Evolutionary conservation across 805 yeast genomes (phyloP).

Genomic region (Nakazawaea siamensis): DNA sequence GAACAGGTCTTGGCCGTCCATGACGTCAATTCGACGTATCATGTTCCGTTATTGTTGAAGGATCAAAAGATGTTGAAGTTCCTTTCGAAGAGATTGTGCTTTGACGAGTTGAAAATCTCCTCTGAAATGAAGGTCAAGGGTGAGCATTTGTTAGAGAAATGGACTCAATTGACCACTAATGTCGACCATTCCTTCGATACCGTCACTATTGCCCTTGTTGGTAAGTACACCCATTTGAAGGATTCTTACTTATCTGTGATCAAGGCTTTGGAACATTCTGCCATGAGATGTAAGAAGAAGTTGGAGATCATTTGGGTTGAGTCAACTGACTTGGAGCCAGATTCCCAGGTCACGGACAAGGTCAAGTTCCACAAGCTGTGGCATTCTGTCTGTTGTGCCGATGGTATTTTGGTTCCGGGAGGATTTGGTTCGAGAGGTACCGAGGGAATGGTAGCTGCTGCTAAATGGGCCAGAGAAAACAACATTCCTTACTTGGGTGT

Average conservation of each 20-base stretch:
- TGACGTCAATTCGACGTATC: slow-evolving; percentile 95
- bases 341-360: slow-evolving; percentile 53
- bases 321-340: slow-evolving; percentile 80
- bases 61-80: slow-evolving; percentile 80
- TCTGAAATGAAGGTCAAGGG: slow-evolving; percentile 57
- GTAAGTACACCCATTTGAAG: slow-evolving; percentile 92
- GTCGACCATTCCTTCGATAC: slow-evolving; percentile 80
- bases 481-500: slow-evolving; percentile 92
- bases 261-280: slow-evolving; percentile 90
- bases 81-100: slow-evolving; percentile 58
- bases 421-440: slow-evolving; percentile 97
- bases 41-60: slow-evolving; percentile 85
- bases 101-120: slow-evolving; percentile 39
- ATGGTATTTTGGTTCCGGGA: slow-evolving; percentile 96
- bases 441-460: slow-evolving; percentile 96
- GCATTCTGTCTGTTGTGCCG: slow-evolving; percentile 88
- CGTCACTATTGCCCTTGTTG: slow-evolving; percentile 93
- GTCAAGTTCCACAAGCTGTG: slow-evolving; percentile 89
- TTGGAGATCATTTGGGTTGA: slow-evolving; percentile 95
- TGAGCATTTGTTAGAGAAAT: slow-evolving; percentile 55
- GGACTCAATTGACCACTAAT: slow-evolving; percentile 73
- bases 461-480: slow-evolving; percentile 97
- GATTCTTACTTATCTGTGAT: slow-evolving; percentile 94
- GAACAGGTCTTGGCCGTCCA: slow-evolving; percentile 95
- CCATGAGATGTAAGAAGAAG: slow-evolving; percentile 81